phyloP scores from a whole-genome alignment of 306 rosid genomes.

The Sicyos edulis region DNA sequence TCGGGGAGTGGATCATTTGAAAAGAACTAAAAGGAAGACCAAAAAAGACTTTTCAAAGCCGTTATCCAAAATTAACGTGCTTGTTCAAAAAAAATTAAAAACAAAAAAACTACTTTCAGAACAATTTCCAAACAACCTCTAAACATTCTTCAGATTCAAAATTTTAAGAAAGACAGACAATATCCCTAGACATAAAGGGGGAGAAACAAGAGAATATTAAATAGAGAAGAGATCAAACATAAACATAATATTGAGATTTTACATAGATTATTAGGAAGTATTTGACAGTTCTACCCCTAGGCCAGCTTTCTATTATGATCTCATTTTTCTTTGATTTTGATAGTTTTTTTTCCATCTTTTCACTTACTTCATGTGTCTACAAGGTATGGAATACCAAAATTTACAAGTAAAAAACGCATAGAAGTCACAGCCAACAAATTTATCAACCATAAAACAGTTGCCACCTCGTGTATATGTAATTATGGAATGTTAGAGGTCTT shows the following conservation, averaged over 20 bases:
- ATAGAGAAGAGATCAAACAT: background rate
- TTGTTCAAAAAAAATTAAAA: background rate
- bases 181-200: background rate
- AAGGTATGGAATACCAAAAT: background rate
- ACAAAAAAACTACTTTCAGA: background rate
- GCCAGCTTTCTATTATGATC: background rate
- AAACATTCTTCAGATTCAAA: background rate
- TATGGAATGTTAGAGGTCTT: too few relatives aligned
- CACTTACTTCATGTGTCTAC: background rate
- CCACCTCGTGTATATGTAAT: too few relatives aligned
- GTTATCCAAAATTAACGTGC: background rate
- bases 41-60: background rate
- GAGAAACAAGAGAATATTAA: background rate
- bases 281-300: background rate
- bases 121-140: constrained; percentile 1
- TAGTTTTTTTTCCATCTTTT: background rate
- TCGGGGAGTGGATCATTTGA: background rate
- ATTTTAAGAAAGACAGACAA: background rate
- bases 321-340: background rate
- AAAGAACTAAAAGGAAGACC: background rate
- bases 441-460: background rate
- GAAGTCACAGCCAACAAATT: background rate
- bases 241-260: background rate
- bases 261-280: background rate
- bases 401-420: background rate